A percentile compares a stretch with the other conserved stretches of the same genome.
Evolutionary conservation across 306 rosid species (phyloP).

Genomic region (Prunus campanulata): DNA sequence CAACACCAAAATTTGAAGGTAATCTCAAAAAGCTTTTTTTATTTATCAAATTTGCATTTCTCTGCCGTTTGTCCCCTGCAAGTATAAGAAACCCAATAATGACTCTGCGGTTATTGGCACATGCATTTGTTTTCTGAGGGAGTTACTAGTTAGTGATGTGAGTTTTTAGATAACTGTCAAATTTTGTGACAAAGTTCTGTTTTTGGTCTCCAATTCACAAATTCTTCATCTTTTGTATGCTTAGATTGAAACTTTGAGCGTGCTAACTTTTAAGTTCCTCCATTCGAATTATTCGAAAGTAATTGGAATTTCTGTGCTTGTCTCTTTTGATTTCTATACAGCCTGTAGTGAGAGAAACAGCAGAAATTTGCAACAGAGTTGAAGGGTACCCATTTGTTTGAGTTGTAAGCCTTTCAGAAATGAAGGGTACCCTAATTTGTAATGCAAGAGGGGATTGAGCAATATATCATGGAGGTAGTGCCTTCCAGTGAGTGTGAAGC

Average conservation of each 20-base stretch:
- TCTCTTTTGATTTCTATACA: not conserved
- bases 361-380: not conserved
- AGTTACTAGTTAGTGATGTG: not conserved
- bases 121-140: not conserved
- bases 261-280: not conserved
- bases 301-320: not conserved
- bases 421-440: not conserved
- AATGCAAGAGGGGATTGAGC: not conserved
- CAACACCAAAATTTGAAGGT: not conserved
- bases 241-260: not conserved
- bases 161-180: not conserved
- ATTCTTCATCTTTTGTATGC: not conserved
- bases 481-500: conserved; percentile 15
- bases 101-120: not conserved
- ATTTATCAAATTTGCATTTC: not conserved
- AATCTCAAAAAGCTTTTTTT: not conserved
- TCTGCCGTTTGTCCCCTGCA: not conserved
- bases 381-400: conserved; percentile 9
- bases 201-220: not conserved
- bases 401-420: not conserved
- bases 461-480: conserved; percentile 12
- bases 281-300: not conserved
- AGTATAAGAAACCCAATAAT: not conserved
- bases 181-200: not conserved
- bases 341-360: not conserved